Conservation (phyloP, 352 stramenopile species). For the Phytophthora chlamydospora region DNA sequence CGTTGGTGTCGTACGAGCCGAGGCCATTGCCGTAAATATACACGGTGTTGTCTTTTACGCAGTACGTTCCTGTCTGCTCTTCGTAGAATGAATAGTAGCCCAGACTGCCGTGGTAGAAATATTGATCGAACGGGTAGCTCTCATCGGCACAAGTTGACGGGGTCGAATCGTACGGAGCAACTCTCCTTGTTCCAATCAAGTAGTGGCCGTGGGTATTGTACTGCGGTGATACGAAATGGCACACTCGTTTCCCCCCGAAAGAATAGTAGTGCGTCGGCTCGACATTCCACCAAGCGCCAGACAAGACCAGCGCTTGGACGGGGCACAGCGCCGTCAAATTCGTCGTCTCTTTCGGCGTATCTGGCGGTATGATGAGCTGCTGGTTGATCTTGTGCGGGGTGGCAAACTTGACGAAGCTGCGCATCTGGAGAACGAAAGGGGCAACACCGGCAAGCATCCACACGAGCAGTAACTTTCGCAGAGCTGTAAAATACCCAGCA, state of each 20-base stretch:
- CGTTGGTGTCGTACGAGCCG: conserved; percentile 28
- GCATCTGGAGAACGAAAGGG: conserved; percentile 23
- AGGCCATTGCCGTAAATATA: conserved; percentile 19
- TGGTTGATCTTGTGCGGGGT: conserved; percentile 32
- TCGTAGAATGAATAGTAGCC: conserved; percentile 18
- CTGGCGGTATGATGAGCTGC: conserved; percentile 9
- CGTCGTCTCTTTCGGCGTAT: neutral
- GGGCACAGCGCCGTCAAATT: conserved; percentile 15
- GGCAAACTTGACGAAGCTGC: conserved; percentile 25
- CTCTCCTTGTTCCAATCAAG: conserved; percentile 8
- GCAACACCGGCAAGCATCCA: conserved; percentile 19
- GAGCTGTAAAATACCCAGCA: neutral
- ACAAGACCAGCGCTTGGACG: conserved; percentile 12
- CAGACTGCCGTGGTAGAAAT: conserved; percentile 25
- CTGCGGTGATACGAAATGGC: conserved; percentile 27
- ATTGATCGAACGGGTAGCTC: conserved; percentile 14
- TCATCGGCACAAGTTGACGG: conserved; percentile 17
- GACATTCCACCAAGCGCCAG: conserved; percentile 23
- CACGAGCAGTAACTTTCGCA: conserved; percentile 10
- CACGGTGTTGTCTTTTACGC: conserved; percentile 4
- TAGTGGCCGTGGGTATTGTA: conserved; percentile 22
- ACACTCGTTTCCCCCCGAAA: conserved; percentile 5
- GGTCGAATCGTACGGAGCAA: conserved; percentile 3
- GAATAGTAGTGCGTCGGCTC: conserved; percentile 25
- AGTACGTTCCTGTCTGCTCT: conserved; percentile 20